Evolutionary conservation across 2,329 filamentous ascomycete genomes (phyloP).

Genomic region (Beauveria rudraprayagi): DNA sequence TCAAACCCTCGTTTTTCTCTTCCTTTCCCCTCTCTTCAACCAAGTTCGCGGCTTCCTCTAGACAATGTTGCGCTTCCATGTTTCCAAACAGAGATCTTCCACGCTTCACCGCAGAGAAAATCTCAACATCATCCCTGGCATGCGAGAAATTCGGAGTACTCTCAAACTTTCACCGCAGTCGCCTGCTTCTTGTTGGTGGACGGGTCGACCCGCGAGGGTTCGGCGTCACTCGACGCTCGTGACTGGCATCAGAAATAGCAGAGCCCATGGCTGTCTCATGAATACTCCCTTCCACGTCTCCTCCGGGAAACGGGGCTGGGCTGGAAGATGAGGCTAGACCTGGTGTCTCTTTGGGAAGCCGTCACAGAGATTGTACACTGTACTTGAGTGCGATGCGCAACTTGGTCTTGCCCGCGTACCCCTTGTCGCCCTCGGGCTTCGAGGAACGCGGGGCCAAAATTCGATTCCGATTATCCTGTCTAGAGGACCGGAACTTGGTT

Average conservation of each 20-base stretch:
- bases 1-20: background rate
- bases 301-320: conserved; percentile 22
- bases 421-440: background rate
- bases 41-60: conserved; percentile 14
- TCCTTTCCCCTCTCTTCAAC: conserved; percentile 13
- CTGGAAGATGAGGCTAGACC: conserved; percentile 13
- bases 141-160: conserved; percentile 69
- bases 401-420: conserved; percentile 39
- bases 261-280: conserved; percentile 32
- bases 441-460: conserved; percentile 38
- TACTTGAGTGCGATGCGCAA: conserved; percentile 90
- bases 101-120: background rate
- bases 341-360: conserved; percentile 68
- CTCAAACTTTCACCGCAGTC: conserved; percentile 52
- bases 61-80: conserved; percentile 18
- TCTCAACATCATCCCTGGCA: conserved; percentile 7
- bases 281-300: conserved; percentile 10
- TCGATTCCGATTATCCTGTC: conserved; percentile 82
- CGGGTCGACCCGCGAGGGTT: conserved; percentile 69
- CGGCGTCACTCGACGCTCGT: conserved; percentile 67
- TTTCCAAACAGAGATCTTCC: conserved; percentile 14
- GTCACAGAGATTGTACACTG: conserved; percentile 78
- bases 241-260: conserved; percentile 83
- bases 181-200: conserved; percentile 34
- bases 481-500: conserved; percentile 49